Conservation (phyloP, 106 monocot species). For the Hemerocallis citrina region DNA sequence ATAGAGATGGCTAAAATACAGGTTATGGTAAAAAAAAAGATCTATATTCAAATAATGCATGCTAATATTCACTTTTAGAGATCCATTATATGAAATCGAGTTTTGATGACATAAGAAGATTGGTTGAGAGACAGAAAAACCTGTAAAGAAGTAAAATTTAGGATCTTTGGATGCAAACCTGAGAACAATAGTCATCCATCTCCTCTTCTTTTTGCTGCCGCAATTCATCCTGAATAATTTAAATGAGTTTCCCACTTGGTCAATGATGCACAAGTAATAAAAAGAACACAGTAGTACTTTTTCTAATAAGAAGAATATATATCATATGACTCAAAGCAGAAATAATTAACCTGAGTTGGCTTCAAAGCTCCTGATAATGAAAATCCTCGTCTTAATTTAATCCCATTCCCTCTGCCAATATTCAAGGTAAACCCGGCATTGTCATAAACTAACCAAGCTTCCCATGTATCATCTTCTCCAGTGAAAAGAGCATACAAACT, state of each 20-base stretch:
- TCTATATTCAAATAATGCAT: too few relatives aligned
- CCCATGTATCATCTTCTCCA: constrained; percentile 97
- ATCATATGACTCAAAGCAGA: not conserved
- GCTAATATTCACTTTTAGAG: not conserved
- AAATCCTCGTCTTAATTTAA: constrained; percentile 87
- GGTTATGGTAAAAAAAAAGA: too few relatives aligned
- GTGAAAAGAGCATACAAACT: constrained; percentile 97
- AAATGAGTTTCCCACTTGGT: constrained; percentile 2
- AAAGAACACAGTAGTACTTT: not conserved
- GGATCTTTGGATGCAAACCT: constrained; percentile 36
- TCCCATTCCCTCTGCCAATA: constrained; percentile 34
- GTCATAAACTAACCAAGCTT: constrained; percentile 67
- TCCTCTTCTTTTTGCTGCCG: constrained; percentile 94
- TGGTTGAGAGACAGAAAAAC: too few relatives aligned
- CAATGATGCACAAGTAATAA: not conserved
- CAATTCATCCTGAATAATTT: constrained; percentile 68
- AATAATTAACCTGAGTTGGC: constrained; percentile 72
- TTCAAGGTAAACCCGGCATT: constrained; percentile 38
- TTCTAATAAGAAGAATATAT: not conserved
- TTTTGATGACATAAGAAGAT: not conserved
- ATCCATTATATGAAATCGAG: not conserved
- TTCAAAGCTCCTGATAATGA: constrained; percentile 54
- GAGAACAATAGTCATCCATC: constrained; percentile 99
- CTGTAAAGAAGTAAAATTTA: not conserved
- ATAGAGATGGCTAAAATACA: too few relatives aligned